phyloP scores from a whole-genome alignment of 352 stramenopile genomes.

The Globisporangium nodosum region DNA sequence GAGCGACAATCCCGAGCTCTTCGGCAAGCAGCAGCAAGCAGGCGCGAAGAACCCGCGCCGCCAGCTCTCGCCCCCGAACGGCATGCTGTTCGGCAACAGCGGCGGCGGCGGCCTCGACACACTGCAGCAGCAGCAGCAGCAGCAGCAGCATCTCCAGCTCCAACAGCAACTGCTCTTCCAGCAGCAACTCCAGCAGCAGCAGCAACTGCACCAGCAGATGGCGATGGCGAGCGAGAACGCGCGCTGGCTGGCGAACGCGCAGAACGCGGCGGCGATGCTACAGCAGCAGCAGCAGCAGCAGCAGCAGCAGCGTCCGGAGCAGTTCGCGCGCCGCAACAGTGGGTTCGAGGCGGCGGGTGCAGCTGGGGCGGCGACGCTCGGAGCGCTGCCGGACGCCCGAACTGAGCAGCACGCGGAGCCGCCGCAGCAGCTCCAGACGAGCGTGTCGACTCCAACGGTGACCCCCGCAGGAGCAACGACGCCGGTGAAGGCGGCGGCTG shows the following conservation, averaged over 20 bases:
- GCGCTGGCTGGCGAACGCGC: slow-evolving; percentile 9
- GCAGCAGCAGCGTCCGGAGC: slow-evolving; percentile 15
- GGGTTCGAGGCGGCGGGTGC: slow-evolving; percentile 26
- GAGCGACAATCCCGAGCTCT: slow-evolving; percentile 43
- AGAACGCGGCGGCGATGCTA: slow-evolving; percentile 1
- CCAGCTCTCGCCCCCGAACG: slow-evolving; percentile 12
- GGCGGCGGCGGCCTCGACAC: slow-evolving; percentile 1
- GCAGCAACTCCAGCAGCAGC: slow-evolving; percentile 14
- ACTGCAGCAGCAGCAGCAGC: slow-evolving; percentile 12
- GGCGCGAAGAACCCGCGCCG: background rate
- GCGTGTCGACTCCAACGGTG: slow-evolving; percentile 1
- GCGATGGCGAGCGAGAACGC: slow-evolving; percentile 12
- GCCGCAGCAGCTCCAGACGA: slow-evolving; percentile 2
- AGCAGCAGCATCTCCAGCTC: slow-evolving; percentile 15
- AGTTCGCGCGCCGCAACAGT: slow-evolving; percentile 14
- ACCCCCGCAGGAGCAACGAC: slow-evolving; percentile 3
- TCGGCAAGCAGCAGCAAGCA: slow-evolving; percentile 21
- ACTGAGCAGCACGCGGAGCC: background rate
- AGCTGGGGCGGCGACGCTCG: slow-evolving; percentile 31
- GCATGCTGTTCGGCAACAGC: slow-evolving; percentile 4
- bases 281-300: background rate
- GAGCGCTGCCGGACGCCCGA: slow-evolving; percentile 21
- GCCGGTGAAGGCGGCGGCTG: background rate
- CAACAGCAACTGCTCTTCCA: slow-evolving; percentile 18
- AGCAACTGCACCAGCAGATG: slow-evolving; percentile 14